phyloP scores from a whole-genome alignment of 2,329 filamentous ascomycete genomes.

The Zymoseptoria brevis region DNA sequence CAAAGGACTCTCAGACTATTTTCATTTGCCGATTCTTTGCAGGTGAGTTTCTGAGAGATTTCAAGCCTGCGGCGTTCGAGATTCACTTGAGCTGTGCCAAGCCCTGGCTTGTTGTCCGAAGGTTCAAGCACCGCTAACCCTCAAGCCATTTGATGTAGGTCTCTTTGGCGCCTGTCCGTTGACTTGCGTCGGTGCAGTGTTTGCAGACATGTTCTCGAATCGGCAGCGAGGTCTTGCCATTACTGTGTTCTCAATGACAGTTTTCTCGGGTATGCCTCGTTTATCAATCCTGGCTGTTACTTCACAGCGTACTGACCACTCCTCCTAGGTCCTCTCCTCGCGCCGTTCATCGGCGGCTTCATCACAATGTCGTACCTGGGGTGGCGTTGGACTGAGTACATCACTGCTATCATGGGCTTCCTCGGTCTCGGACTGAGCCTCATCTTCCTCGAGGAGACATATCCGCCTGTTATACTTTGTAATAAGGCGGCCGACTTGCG shows the following conservation, averaged over 20 bases:
- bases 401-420: conserved; percentile 51
- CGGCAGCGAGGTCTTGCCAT: conserved; percentile 28
- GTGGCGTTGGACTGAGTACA: conserved; percentile 47
- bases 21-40: conserved; percentile 34
- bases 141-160: not conserved
- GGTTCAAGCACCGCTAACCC: not conserved
- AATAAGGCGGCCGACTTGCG: conserved; percentile 48
- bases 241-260: conserved; percentile 30
- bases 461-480: conserved; percentile 51
- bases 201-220: conserved; percentile 30
- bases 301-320: not conserved
- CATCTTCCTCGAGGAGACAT: conserved; percentile 50
- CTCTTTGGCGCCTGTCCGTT: conserved; percentile 35
- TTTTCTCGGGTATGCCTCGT: conserved; percentile 17
- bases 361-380: conserved; percentile 27
- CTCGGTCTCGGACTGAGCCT: conserved; percentile 40
- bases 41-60: conserved; percentile 10
- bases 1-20: conserved; percentile 32
- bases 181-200: conserved; percentile 44
- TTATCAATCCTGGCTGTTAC: not conserved
- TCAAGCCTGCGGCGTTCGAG: not conserved
- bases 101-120: not conserved
- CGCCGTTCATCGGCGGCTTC: conserved; percentile 29
- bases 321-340: conserved; percentile 24
- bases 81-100: not conserved